phyloP scores from a whole-genome alignment of 768 basidiomycete species.

The Trametopsis cervina region DNA sequence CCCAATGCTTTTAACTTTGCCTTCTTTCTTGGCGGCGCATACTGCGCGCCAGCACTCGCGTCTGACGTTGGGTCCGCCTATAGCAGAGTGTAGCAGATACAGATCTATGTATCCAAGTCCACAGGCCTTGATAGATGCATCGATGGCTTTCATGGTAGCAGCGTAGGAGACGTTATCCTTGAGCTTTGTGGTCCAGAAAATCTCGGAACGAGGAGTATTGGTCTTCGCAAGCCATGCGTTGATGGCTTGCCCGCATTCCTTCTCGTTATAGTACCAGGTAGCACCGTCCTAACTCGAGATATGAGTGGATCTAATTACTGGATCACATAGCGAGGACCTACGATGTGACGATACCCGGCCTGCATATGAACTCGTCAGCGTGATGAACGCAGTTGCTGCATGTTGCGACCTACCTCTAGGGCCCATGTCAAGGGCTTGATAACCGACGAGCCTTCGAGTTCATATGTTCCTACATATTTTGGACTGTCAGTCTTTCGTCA shows the following conservation, averaged over 20 bases:
- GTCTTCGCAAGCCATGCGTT: slow-evolving; percentile 41
- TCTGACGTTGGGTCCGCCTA: slow-evolving; percentile 50
- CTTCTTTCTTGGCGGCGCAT: slow-evolving; percentile 55
- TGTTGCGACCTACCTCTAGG: slow-evolving; percentile 51
- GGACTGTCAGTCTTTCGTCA: slow-evolving; percentile 2
- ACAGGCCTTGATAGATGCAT: slow-evolving; percentile 44
- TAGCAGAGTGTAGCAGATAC: slow-evolving; percentile 65
- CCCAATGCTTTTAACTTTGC: slow-evolving; percentile 53
- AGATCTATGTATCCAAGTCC: slow-evolving; percentile 62
- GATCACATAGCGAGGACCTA: slow-evolving; percentile 21
- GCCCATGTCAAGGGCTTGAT: slow-evolving; percentile 54
- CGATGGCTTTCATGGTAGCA: slow-evolving; percentile 40
- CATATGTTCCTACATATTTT: slow-evolving; percentile 43
- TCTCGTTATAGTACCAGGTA: slow-evolving; percentile 60
- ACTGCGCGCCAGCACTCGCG: slow-evolving; percentile 61
- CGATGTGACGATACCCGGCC: slow-evolving; percentile 63
- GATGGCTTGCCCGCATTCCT: slow-evolving; percentile 56
- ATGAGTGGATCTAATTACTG: neutral
- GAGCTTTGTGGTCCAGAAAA: slow-evolving; percentile 71
- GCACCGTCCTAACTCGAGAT: slow-evolving; percentile 33
- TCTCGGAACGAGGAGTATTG: slow-evolving; percentile 45
- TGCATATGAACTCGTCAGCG: slow-evolving; percentile 14
- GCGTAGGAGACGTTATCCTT: slow-evolving; percentile 50
- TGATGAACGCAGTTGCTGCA: neutral
- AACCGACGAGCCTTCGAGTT: slow-evolving; percentile 50